Base-by-base conservation (phyloP, 768 basidiomycete genomes). In the Leccinum boreale region DNA sequence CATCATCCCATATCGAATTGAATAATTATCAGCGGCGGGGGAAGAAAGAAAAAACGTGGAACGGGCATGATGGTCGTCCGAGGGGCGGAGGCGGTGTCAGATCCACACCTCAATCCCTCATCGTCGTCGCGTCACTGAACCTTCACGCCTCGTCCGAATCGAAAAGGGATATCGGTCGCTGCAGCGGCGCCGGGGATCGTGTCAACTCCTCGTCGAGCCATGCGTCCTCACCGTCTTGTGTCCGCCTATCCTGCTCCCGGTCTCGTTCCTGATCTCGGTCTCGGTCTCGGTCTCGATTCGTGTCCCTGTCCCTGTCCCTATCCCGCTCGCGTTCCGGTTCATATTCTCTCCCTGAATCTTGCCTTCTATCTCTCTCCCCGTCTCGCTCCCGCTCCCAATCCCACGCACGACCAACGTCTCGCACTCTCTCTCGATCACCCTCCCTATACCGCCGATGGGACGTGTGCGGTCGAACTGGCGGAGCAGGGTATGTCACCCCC, bases 141-240 rank as follows among this genome's bases (percentile, higher is more conserved):
- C 15, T 6, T 56, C 57, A 58, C 4, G 50, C 54, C 28, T 67
- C 68, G 45, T 66, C 68, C 1, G 68, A 67, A 60, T 69, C 69
- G 2, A 72, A 73, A 3, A 73, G 63, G 21, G 70, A 72, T 17
- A 72, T 72, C 5, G 72, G 70, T 12, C 70, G 65, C 47, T 58
- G 58, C 0, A 72, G 62, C 15, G 72, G 57, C 14, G 70, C 72
- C 5, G 70, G 72, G 36, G 70, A 72, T 8, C 42, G 62, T 17
- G 62, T 60, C 35, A 50, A 24, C 11, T 58, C 66, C 19, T 59
- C 65, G 1, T 58, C 58, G 17, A 46, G 3, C 8, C 17, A 63
- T 7, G 44, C 50, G 14, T 57, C 57, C 28, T 55, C 66, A 4
- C 19, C 42, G 3, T 44, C 42, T 44, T 12, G 19, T 12, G 42